These are phyloP conservation scores for Rhodotorula babjevae DNA, from an alignment of 768 basidiomycete genomes.

Conservation along the genomic window DNA sequence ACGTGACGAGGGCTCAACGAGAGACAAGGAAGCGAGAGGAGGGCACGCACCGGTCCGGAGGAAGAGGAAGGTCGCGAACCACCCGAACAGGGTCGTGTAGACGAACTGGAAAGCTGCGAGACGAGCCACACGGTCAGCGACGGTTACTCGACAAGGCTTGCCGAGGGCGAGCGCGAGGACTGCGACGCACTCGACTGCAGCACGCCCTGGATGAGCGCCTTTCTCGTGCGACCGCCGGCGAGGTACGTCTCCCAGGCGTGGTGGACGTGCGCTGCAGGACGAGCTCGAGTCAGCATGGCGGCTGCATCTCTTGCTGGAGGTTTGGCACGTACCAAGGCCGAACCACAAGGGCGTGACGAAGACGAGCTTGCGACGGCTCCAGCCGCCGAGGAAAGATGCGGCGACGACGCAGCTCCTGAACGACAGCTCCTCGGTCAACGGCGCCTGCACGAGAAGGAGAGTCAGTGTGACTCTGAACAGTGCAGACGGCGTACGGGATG, in stretches of 20 bases:
- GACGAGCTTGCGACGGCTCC: conserved; percentile 59
- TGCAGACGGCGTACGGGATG: too few species aligned
- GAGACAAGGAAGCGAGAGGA: neutral
- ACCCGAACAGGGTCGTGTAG: conserved; percentile 92
- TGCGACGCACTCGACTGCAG: conserved; percentile 28
- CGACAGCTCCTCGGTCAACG: conserved; percentile 85
- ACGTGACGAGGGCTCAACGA: too few species aligned
- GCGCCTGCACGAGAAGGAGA: conserved; percentile 56
- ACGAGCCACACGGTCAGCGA: neutral
- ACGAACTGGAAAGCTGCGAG: conserved; percentile 71
- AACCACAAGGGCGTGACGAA: conserved; percentile 80
- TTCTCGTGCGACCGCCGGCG: conserved; percentile 61
- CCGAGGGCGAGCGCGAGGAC: neutral
- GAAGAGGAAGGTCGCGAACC: conserved; percentile 54
- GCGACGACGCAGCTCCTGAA: conserved; percentile 80
- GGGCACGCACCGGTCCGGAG: neutral
- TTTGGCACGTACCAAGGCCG: conserved; percentile 64
- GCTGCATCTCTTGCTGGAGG: conserved; percentile 1
- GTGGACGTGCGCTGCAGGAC: conserved; percentile 70
- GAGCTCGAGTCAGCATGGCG: neutral
- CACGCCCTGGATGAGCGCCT: conserved; percentile 62
- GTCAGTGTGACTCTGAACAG: conserved; percentile 4
- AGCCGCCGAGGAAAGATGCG: conserved; percentile 64
- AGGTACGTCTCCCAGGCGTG: conserved; percentile 84
- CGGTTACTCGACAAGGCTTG: neutral